Evolutionary conservation across 164 flowering plant species (phyloP), one percentile per base, ranked within the genome.

Genomic region (Malania oleifera): DNA sequence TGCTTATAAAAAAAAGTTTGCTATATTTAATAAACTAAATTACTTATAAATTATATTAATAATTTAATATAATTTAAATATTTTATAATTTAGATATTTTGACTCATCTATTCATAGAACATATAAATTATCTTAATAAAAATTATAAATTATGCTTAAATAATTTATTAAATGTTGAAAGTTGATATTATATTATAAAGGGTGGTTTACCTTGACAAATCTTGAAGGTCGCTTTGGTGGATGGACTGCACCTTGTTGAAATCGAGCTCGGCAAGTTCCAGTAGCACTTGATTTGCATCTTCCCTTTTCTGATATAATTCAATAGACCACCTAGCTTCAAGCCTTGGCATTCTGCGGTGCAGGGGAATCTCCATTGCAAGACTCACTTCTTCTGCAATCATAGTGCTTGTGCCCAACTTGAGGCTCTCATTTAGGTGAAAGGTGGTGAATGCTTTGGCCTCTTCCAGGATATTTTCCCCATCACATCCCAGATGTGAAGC

Each of bases 311-410:
- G 5, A 8, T 66, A 73, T 12, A 52, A 49, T 27, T 69, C 75
- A 17, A 69, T 68, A 19, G 24, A 23, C 63, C 63, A 56, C 10
- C 79, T 57, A 0, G 69, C 64, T 57, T 65, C 73, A 0, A 62
- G 56, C 43, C 70, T 56, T n/a, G 2, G 48, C 64, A 61, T 69
- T 38, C 67, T 41, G 2, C 22, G 53, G 23, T 64, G 68, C 44
- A 67, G 48, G 0, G 81, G 74, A 11, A 62, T 35, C 35, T 77
- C 77, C 24, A 73, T 15, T 0, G 62, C 70, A 43, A 69, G 72
- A 5, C 10, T 53, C 4, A 72, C 57, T 39, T 49, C 20, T 2
- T 48, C 57, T 5, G 19, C 34, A 11, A 57, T 26, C 3, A 4
- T 17, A 14, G 27, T 8, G 35, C 24, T 44, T 3, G 5, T 11